Evolutionary conservation across 2,329 filamentous ascomycete genomes (phyloP).

Genomic region (Akanthomyces muscarius): DNA sequence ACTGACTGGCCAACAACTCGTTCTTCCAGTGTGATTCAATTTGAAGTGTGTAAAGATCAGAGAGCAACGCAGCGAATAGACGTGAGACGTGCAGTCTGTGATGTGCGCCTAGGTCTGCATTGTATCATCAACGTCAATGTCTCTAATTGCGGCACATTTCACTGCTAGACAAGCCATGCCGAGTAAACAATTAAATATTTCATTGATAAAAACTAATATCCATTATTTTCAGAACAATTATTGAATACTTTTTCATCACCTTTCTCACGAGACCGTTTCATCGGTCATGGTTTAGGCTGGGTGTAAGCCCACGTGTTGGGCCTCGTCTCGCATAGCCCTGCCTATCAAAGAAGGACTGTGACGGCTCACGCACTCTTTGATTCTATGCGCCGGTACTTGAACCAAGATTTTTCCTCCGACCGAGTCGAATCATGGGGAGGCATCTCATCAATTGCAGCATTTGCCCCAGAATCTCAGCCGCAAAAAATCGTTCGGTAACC

Average conservation of each 20-base stretch:
- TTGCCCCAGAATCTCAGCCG: neutral
- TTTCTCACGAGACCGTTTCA: neutral
- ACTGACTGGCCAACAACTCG: no score
- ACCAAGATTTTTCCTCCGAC: neutral
- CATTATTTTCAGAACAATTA: neutral
- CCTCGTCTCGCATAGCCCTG: constrained; percentile 1
- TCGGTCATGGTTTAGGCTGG: neutral
- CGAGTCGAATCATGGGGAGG: neutral
- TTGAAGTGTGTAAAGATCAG: no score
- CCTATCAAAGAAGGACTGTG: neutral
- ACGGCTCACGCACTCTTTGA: neutral
- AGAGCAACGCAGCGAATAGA: neutral
- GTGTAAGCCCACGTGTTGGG: constrained; percentile 12
- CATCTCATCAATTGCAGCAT: neutral
- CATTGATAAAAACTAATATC: neutral
- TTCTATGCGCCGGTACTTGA: neutral
- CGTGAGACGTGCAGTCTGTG: neutral
- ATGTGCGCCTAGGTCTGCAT: neutral
- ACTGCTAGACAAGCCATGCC: no score
- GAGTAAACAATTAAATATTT: neutral
- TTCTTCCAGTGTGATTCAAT: no score
- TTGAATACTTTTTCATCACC: neutral
- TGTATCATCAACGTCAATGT: neutral
- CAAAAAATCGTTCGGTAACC: neutral
- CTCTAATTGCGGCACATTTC: neutral